These are phyloP conservation scores for Picea mariana DNA, from an alignment of 83 land plant genomes.

Conservation along the genomic window DNA sequence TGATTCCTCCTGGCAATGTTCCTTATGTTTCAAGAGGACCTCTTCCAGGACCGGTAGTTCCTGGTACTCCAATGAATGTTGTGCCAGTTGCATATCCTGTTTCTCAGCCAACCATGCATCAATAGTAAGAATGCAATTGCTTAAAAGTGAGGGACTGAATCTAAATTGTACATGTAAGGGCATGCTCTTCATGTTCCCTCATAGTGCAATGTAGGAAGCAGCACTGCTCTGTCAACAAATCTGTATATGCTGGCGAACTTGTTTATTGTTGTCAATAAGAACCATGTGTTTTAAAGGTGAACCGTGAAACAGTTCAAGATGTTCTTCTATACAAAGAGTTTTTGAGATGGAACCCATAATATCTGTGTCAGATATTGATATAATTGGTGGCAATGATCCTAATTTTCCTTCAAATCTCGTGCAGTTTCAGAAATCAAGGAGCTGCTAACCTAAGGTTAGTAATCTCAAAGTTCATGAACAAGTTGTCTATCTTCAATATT, in stretches of 20 bases:
- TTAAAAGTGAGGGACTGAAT: not conserved
- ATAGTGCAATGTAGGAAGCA: not conserved
- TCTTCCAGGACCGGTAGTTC: conserved; percentile 42
- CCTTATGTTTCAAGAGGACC: conserved; percentile 48
- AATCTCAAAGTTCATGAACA: not conserved
- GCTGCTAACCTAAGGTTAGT: not conserved
- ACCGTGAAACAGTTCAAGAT: not conserved
- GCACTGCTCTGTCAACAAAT: not conserved
- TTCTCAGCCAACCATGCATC: conserved; percentile 48
- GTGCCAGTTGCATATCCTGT: conserved; percentile 48
- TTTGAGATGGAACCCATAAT: not conserved
- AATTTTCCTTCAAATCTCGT: not conserved
- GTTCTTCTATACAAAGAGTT: conserved; percentile 5
- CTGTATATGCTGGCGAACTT: not conserved
- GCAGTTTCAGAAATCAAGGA: not conserved
- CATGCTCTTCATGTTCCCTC: too few species aligned
- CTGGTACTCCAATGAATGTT: conserved; percentile 57
- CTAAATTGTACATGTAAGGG: not conserved
- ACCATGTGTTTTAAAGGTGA: not conserved
- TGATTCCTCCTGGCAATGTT: conserved; percentile 37
- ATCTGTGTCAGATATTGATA: conserved; percentile 3
- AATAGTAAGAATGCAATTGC: conserved; percentile 22
- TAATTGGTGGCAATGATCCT: conserved; percentile 5
- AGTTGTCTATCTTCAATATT: not conserved
- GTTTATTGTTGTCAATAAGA: not conserved